Base-by-base conservation (phyloP, 116 monocot species). In the Trichopus zeylanicus region DNA sequence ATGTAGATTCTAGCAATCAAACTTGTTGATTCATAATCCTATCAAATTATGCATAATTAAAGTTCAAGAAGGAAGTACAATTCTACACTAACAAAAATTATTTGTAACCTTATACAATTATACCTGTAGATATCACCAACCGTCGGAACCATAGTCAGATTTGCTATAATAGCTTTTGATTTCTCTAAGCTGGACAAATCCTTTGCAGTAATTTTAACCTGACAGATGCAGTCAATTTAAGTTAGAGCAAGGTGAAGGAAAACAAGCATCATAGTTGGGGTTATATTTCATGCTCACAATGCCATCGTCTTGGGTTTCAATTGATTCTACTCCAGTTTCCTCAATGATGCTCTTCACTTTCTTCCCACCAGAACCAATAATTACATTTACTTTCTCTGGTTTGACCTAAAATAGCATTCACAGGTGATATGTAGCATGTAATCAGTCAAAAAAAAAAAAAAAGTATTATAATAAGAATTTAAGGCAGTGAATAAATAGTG, bases 111-210 rank as follows among this genome's bases (percentile, higher is more conserved):
- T 37, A 31, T n/a, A n/a, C n/a, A n/a, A n/a, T n/a, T n/a, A n/a
- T 3, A 95, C 95, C 90, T 95, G 74, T 83, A 95, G 57, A 95
- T 75, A 59, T 95, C 90, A 76, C 95, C 95, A 70, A 90, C 70
- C 7, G 72, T 67, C 56, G 90, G 90, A 71, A 95, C 95, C 95
- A 90, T 90, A 39, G 90, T 95, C 31, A 95, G 76, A 57, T 75
- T 81, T 48, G 78, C 75, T 61, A 95, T 95, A 32, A 95, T 83
- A 13, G 86, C 78, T 81, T 84, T 95, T 24, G 95, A 78, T 73
- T 90, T 95, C 74, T 95, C 90, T 51, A 95, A 70, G 65, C 95
- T 84, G 21, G 57, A 61, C 69, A 78, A 66, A 59, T 95, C 90
- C 66, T 66, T 95, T 48, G 81, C 90, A 33, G 86, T 90, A 66